A percentile compares a stretch with the other conserved stretches of the same genome.
These are phyloP conservation scores for Sicyos baderoa DNA, from an alignment of 306 rosid genomes.

Conservation along the genomic window DNA sequence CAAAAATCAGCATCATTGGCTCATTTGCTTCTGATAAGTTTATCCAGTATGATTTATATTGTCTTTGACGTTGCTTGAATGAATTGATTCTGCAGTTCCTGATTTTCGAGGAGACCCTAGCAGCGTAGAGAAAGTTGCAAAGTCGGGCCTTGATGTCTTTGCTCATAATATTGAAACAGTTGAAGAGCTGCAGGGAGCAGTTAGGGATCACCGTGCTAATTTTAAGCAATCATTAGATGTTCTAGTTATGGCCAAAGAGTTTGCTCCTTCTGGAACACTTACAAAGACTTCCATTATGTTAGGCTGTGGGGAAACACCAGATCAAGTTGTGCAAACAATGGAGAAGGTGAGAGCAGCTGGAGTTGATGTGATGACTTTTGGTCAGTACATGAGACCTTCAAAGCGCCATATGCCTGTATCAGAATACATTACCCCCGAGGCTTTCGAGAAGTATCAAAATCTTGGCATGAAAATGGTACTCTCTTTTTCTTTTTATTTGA, in stretches of 20 bases:
- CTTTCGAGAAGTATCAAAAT: slow-evolving; percentile 68
- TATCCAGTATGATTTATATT: no score
- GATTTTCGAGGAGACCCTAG: slow-evolving; percentile 80
- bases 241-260: slow-evolving; percentile 73
- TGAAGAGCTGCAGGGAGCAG: slow-evolving; percentile 85
- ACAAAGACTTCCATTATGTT: slow-evolving; percentile 96
- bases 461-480: slow-evolving; percentile 94
- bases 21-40: no score
- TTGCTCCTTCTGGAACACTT: slow-evolving; percentile 80
- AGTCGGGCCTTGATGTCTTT: slow-evolving; percentile 85
- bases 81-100: slow-evolving; percentile 55
- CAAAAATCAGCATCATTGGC: no score
- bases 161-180: slow-evolving; percentile 98
- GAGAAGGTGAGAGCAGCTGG: slow-evolving; percentile 99
- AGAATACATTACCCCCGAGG: slow-evolving; percentile 91
- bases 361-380: slow-evolving; percentile 95
- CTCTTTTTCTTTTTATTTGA: slow-evolving; percentile 4
- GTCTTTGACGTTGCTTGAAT: slow-evolving; percentile 14
- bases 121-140: slow-evolving; percentile 77
- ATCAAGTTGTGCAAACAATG: slow-evolving; percentile 90
- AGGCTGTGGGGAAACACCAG: slow-evolving; percentile 97
- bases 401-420: slow-evolving; percentile 97
- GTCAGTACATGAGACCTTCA: slow-evolving; percentile 97
- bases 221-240: slow-evolving; percentile 86
- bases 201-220: slow-evolving; percentile 88